phyloP scores from a whole-genome alignment of 169 alveolate species.

The Besnoitia besnoiti region DNA sequence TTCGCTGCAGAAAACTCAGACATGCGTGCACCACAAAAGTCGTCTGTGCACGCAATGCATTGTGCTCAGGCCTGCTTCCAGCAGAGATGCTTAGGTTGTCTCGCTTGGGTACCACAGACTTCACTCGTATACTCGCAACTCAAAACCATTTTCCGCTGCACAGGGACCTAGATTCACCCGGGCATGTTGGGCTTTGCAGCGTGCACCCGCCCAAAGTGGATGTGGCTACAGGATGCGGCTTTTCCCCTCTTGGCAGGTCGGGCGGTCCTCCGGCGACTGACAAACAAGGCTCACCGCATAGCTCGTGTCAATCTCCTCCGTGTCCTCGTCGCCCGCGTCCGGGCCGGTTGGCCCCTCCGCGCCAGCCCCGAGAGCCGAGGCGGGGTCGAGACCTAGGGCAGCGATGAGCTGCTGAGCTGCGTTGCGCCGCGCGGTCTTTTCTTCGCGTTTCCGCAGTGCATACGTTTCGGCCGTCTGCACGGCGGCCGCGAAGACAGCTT shows the following conservation, averaged over 20 bases:
- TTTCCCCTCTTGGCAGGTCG: too few relatives aligned
- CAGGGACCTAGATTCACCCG: too few relatives aligned
- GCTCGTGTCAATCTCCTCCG: not conserved
- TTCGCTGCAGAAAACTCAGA: not conserved
- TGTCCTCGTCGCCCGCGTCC: not conserved
- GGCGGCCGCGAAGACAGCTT: conserved; percentile 24
- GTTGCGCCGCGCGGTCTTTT: conserved; percentile 11
- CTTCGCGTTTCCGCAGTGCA: not conserved
- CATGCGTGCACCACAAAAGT: not conserved
- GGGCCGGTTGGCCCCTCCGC: not conserved
- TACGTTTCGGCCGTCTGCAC: conserved; percentile 25
- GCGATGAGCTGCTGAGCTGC: conserved; percentile 53
- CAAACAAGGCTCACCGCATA: not conserved
- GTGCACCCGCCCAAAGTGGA: too few relatives aligned
- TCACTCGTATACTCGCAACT: too few relatives aligned
- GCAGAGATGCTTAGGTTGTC: too few relatives aligned
- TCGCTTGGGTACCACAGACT: too few relatives aligned
- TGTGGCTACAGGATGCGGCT: too few relatives aligned
- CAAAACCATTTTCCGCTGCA: too few relatives aligned
- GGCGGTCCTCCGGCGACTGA: too few relatives aligned
- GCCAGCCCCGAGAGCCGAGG: not conserved
- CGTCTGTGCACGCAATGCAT: not conserved
- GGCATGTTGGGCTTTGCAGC: too few relatives aligned
- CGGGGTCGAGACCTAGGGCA: conserved; percentile 47
- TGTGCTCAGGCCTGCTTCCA: too few relatives aligned